Base-by-base conservation (phyloP, 441 rosid genomes). In the Gossypium schwendimanii region DNA sequence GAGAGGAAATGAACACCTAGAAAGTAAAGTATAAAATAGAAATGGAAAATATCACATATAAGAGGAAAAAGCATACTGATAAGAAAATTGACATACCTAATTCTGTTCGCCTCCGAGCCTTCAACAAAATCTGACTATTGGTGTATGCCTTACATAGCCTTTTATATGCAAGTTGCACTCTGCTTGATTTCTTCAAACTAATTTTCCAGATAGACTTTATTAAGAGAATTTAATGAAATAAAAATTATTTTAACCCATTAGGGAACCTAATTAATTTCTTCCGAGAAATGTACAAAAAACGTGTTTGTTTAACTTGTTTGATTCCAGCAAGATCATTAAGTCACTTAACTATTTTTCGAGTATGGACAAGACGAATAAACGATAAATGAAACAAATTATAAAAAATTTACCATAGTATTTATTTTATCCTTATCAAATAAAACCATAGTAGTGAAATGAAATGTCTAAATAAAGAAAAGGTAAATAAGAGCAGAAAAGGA, bases 201-300 rank as follows among this genome's bases (percentile, higher is more conserved):
- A 15, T 4, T 4, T 12, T 24, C 21, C 24, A 55, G 39, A 15
- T 55, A 60, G 24, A 50, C 23, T 20, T 26, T 80, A 59, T 17
- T 62, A 31, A 64, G 68, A 52, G 28, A 39, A 26, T 63, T 24
- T 23, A 63, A 50, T 54, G 69, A 63, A 44, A 71, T 6, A 9
- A 49, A 71, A 3, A 12, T 71, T 18, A 20, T 59, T 75, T 69
- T 45, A 41, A 50, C 21, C 12, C 41, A 74, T 60, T 71, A 67
- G 77, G 77, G 54, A 70, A 73, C 72, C 75, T 57, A 55, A 21
- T 44, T 28, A 21, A 65, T 59, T 69, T 70, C 45, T 55, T 63
- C 24, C 3, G 8, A 63, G 49, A 57, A 62, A 28, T 58, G 41
- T 14, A 59, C 66, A 17, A 55, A 63, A 66, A 65, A 63, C 54